A percentile compares a stretch with the other conserved stretches of the same genome.
Evolutionary conservation across 2,329 filamentous ascomycete genomes (phyloP).

Genomic region (Trichothecium sympodiale): DNA sequence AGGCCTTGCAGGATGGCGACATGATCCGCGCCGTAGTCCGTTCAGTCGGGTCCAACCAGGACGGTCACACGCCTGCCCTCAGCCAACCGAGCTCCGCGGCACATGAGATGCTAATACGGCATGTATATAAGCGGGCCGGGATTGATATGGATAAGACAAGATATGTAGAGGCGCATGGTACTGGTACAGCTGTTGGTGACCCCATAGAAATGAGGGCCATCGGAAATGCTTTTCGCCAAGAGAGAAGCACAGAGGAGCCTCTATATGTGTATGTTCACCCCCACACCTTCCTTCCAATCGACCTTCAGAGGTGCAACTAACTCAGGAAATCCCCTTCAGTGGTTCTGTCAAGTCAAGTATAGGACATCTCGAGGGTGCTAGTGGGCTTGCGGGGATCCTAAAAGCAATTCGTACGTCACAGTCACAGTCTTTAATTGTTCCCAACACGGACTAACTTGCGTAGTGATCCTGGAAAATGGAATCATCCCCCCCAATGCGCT

Average conservation of each 20-base stretch:
- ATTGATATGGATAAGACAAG: conserved; percentile 11
- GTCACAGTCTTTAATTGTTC: not conserved
- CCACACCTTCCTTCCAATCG: too few relatives aligned
- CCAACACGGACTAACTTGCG: not conserved
- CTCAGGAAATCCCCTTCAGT: not conserved
- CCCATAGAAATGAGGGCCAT: conserved; percentile 25
- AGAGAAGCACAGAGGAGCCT: too few relatives aligned
- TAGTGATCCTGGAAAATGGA: conserved; percentile 36
- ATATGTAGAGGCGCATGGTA: conserved; percentile 30
- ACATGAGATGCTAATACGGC: conserved; percentile 13
- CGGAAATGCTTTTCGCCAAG: conserved; percentile 8
- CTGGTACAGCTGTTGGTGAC: conserved; percentile 38
- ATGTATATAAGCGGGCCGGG: conserved; percentile 16
- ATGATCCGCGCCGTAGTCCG: conserved; percentile 26
- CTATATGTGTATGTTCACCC: too few relatives aligned
- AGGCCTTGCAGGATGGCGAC: conserved; percentile 27
- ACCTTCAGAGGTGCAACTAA: too few relatives aligned
- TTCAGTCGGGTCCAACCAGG: conserved; percentile 14
- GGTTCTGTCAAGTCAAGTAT: conserved; percentile 8
- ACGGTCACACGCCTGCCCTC: conserved; percentile 29
- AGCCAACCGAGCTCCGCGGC: conserved; percentile 14
- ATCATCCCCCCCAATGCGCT: conserved; percentile 37
- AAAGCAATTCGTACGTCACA: conserved; percentile 2
- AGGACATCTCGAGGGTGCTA: conserved; percentile 9
- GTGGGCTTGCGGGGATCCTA: conserved; percentile 7